These are phyloP conservation scores for Tetragonia tetragonoides DNA, from an alignment of 148 eudicot species.

Conservation along the genomic window DNA sequence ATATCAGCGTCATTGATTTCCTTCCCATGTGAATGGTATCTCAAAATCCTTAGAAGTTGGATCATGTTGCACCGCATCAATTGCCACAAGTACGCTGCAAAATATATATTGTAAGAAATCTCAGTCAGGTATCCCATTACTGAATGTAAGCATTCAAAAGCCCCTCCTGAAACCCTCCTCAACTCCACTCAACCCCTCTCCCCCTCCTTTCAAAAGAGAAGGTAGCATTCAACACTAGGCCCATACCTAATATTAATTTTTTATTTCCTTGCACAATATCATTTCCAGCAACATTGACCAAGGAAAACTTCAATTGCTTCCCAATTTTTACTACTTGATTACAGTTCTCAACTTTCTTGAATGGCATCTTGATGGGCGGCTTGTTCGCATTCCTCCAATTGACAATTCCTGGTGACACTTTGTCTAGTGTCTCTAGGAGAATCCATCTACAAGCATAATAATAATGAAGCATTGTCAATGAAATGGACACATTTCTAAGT, in stretches of 20 bases:
- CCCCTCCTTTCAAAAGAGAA: neutral
- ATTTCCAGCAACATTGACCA: constrained; percentile 97
- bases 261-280: constrained; percentile 99
- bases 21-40: constrained; percentile 88
- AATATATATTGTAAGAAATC: constrained; percentile 13
- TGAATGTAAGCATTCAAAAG: too few relatives aligned
- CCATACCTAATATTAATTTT: constrained; percentile 83
- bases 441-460: constrained; percentile 66
- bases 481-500: neutral
- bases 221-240: neutral
- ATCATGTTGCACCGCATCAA: constrained; percentile 96
- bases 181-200: too few relatives aligned
- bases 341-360: constrained; percentile 97
- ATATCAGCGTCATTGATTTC: constrained; percentile 91
- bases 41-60: constrained; percentile 81
- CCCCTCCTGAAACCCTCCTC: too few relatives aligned
- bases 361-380: constrained; percentile 99
- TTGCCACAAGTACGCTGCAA: constrained; percentile 97
- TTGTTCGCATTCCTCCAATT: constrained; percentile 90
- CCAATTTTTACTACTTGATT: constrained; percentile 97
- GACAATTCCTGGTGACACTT: constrained; percentile 91
- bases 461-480: neutral
- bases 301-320: constrained; percentile 93
- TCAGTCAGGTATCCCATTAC: constrained; percentile 6
- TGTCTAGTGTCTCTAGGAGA: constrained; percentile 86